phyloP scores from a whole-genome alignment of 78 protist species.

The Trichosphaerium sp. region DNA sequence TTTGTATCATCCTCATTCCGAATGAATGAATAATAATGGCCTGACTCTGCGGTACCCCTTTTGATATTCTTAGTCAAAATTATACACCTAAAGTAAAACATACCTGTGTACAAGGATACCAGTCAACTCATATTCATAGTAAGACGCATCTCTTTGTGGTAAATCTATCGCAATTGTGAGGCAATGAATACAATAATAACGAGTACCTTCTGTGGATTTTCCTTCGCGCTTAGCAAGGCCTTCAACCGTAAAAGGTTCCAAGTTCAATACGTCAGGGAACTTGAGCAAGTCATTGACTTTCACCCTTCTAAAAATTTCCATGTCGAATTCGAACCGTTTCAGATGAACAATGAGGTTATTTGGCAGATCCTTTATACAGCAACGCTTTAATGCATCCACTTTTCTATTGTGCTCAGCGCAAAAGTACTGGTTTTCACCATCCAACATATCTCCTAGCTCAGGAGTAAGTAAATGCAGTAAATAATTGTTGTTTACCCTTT shows the following conservation, averaged over 20 bases:
- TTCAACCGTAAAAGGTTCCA: conserved; percentile 51
- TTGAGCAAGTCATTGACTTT: conserved; percentile 45
- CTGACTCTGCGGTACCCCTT: conserved; percentile 60
- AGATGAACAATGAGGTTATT: conserved; percentile 55
- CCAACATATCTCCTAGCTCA: conserved; percentile 65
- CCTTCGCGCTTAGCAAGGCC: conserved; percentile 36
- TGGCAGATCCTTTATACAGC: conserved; percentile 55
- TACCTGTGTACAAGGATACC: conserved; percentile 70
- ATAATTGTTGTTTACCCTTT: too few species aligned
- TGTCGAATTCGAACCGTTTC: conserved; percentile 74
- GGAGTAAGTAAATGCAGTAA: too few species aligned
- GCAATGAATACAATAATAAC: neutral
- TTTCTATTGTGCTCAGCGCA: conserved; percentile 50
- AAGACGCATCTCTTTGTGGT: neutral
- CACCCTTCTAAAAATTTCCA: conserved; percentile 42
- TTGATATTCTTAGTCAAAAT: too few species aligned
- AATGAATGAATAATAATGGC: conserved; percentile 66
- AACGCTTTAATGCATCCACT: conserved; percentile 44
- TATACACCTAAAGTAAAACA: too few species aligned
- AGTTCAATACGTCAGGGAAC: conserved; percentile 48
- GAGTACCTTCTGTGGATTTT: neutral
- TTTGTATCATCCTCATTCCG: neutral
- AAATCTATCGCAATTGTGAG: neutral
- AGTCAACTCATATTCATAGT: conserved; percentile 44
- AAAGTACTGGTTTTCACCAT: conserved; percentile 77